Evolutionary conservation across 768 basidiomycete genomes (phyloP).

Genomic region (Pisolithus tinctorius): DNA sequence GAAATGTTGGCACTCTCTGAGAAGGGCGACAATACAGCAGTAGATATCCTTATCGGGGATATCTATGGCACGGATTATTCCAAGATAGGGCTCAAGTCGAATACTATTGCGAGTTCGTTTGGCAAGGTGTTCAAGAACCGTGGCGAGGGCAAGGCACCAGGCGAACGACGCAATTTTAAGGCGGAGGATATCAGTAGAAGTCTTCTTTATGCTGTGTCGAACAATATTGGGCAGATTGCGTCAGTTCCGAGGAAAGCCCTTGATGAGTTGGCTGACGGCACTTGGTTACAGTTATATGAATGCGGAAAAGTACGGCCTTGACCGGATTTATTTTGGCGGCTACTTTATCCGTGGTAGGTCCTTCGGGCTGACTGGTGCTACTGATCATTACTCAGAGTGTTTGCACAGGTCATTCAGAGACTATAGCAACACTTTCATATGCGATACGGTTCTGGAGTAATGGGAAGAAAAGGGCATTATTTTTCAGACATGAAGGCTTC

Average conservation of each 20-base stretch:
- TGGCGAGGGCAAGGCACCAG: constrained; percentile 29
- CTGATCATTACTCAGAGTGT: constrained; percentile 9
- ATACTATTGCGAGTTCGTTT: constrained; percentile 96
- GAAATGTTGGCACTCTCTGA: constrained; percentile 97
- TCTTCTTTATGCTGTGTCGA: constrained; percentile 92
- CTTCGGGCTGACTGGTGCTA: background rate
- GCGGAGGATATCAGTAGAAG: constrained; percentile 94
- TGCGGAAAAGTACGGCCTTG: constrained; percentile 95
- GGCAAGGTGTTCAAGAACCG: constrained; percentile 97
- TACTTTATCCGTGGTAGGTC: constrained; percentile 92
- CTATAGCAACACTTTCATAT: constrained; percentile 95
- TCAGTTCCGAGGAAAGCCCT: constrained; percentile 40
- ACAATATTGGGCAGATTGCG: constrained; percentile 99
- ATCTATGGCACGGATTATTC: constrained; percentile 98
- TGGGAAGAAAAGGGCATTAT: constrained; percentile 92
- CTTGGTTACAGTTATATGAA: constrained; percentile 71
- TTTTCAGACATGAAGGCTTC: constrained; percentile 97
- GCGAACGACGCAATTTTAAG: constrained; percentile 66
- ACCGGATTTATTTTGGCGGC: constrained; percentile 97
- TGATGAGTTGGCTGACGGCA: constrained; percentile 11
- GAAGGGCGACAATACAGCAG: constrained; percentile 83
- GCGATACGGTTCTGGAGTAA: constrained; percentile 99
- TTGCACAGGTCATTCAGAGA: constrained; percentile 82
- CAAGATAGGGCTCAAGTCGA: constrained; percentile 92
- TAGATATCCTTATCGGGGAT: constrained; percentile 99